Evolutionary conservation across 164 flowering plant genomes (phyloP).

Genomic region (Hamamelis virginiana): DNA sequence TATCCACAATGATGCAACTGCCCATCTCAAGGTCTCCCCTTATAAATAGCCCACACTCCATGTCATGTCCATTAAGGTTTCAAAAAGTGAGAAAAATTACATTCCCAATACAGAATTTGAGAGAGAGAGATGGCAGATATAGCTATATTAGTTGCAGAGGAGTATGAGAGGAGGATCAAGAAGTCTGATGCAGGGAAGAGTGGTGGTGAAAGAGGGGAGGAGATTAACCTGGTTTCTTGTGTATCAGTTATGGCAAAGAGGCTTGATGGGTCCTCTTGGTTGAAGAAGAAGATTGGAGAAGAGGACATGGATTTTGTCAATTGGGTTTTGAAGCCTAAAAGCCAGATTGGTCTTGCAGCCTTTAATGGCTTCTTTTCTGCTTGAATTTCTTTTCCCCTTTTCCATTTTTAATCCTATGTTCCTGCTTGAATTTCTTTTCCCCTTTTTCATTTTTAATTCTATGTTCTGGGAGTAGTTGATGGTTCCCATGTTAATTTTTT

Average conservation of each 20-base stretch:
- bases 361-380: constrained; percentile 66
- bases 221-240: constrained; percentile 18
- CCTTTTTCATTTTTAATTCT: neutral
- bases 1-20: too few species aligned
- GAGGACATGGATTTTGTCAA: constrained; percentile 19
- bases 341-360: constrained; percentile 47
- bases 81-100: too few species aligned
- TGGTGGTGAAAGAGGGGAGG: constrained; percentile 3
- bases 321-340: constrained; percentile 38
- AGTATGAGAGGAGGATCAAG: constrained; percentile 65
- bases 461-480: neutral
- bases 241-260: constrained; percentile 20
- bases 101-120: neutral
- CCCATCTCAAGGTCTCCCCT: too few species aligned
- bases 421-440: constrained; percentile 40
- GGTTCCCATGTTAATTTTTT: neutral
- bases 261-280: constrained; percentile 19
- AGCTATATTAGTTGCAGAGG: constrained; percentile 73
- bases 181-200: constrained; percentile 16
- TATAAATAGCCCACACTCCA: too few species aligned
- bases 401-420: neutral
- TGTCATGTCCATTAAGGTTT: too few species aligned
- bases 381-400: constrained; percentile 17
- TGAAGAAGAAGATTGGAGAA: constrained; percentile 16
- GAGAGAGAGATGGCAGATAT: constrained; percentile 58